A percentile compares a stretch with the other conserved stretches of the same genome.
These are phyloP conservation scores for Cinnamomum micranthum DNA, from an alignment of 164 flowering plant genomes.

Conservation along the genomic window DNA sequence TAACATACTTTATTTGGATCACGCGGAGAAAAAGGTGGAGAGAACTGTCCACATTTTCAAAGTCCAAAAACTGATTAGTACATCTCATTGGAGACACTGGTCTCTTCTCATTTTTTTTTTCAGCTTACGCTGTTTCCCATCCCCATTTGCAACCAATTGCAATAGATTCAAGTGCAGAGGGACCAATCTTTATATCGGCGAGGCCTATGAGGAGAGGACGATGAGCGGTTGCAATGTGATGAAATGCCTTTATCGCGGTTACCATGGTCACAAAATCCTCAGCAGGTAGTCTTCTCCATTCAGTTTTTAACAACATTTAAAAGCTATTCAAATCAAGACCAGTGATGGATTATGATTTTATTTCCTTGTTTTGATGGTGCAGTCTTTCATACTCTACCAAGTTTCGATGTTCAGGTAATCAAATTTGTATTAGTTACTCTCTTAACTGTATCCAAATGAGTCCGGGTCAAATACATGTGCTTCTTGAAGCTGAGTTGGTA, in stretches of 20 bases:
- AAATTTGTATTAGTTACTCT: background rate
- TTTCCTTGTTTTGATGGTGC: background rate
- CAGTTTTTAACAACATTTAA: no score
- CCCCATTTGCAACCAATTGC: slow-evolving; percentile 16
- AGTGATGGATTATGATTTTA: no score
- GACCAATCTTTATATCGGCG: slow-evolving; percentile 25
- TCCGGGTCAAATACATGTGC: no score
- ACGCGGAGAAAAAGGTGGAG: no score
- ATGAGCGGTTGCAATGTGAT: slow-evolving; percentile 19
- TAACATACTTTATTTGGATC: no score
- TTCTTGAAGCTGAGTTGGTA: no score
- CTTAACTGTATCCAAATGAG: no score
- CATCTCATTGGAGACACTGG: background rate
- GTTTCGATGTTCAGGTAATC: slow-evolving; percentile 11
- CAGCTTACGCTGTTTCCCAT: slow-evolving; percentile 15
- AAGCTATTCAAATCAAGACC: background rate
- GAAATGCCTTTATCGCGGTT: slow-evolving; percentile 28
- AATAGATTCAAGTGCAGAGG: slow-evolving; percentile 22
- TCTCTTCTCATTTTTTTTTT: background rate
- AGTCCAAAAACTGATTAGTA: no score
- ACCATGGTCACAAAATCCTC: slow-evolving; percentile 14
- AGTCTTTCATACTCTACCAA: slow-evolving; percentile 8
- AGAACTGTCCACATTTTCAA: no score
- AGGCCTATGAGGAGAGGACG: slow-evolving; percentile 1
- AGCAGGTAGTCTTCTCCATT: slow-evolving; percentile 8